Evolutionary conservation across 140 eudicot genomes (phyloP).

Genomic region (Ambrosia hybrid): DNA sequence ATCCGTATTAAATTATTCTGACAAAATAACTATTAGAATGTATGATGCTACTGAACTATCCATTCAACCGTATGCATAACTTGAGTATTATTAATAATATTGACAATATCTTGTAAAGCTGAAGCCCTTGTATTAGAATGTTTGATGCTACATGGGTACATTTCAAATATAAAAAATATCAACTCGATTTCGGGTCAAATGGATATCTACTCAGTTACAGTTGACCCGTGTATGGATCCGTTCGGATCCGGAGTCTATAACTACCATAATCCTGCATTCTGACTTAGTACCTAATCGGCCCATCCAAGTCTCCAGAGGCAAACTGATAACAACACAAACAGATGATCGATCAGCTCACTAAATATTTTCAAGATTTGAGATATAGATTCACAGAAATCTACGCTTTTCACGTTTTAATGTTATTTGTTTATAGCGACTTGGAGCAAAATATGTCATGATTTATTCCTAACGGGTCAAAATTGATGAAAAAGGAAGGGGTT

Average conservation of each 20-base stretch:
- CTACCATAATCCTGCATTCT: slow-evolving; percentile 21
- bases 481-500: not conserved
- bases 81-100: too few species aligned
- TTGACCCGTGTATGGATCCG: slow-evolving; percentile 13
- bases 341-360: slow-evolving; percentile 9
- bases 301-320: slow-evolving; percentile 97
- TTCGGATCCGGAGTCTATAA: slow-evolving; percentile 15
- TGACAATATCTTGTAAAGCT: too few species aligned
- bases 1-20: too few species aligned
- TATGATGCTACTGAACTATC: too few species aligned
- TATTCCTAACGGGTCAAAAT: not conserved
- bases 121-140: not conserved
- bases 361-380: not conserved
- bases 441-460: not conserved
- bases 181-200: slow-evolving; percentile 17
- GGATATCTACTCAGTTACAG: slow-evolving; percentile 21
- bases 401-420: not conserved
- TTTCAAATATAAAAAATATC: slow-evolving; percentile 1
- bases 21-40: too few species aligned
- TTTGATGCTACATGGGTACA: not conserved
- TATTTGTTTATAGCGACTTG: not conserved
- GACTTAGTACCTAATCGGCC: slow-evolving; percentile 74
- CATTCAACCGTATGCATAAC: too few species aligned
- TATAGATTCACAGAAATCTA: not conserved
- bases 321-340: slow-evolving; percentile 53